Base-by-base conservation (phyloP, 129 eudicot genomes). In the Artemisia argyi region DNA sequence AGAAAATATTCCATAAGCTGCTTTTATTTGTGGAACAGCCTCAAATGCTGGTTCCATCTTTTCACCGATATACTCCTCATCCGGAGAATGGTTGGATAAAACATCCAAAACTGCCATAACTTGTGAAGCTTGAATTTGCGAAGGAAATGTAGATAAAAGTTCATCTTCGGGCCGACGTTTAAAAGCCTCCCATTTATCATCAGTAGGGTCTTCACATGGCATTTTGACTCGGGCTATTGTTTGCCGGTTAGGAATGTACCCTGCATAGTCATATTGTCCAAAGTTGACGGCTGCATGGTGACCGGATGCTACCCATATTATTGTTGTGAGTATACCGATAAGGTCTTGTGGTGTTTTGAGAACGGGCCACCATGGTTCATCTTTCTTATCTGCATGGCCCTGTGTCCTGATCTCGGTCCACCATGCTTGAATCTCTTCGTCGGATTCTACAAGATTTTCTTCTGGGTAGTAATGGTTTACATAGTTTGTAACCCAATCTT, bases 241-340 rank as follows among this genome's bases (percentile, higher is more conserved):
- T 14, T 92, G 84, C 78, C 98, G 74, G 65, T 89, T 93, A 1
- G 96, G 98, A 53, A 93, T 80, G 49, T 93, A 93, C 0, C 88
- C 96, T 0, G 83, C 98, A 16, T 50, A 93, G 52, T 80, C 85
- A 63, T 87, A 93, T 48, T 93, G 96, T n/a, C 98, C 96, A 30
- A 93, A 93, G 83, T 93, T 93, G 67, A 93, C 98, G 0, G 98
- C 92, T 0, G 96, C 85, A 54, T 93, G 98, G 83, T 92, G 98
- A 19, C 95, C 95, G 0, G 98, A 89, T 55, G 95, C 56, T 11
- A 86, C 88, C 98, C 97, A 93, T 6, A 83, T 89, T 12, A 93
- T 89, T 2, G 80, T 89, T 39, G 95, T 85, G 46, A 87, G 26
- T 14, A 89, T 87, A 1, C 74, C 78, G 24, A 87, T 82, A 8